Evolutionary conservation across 2,329 filamentous ascomycete species (phyloP).

Genomic region (Fusarium sp.): DNA sequence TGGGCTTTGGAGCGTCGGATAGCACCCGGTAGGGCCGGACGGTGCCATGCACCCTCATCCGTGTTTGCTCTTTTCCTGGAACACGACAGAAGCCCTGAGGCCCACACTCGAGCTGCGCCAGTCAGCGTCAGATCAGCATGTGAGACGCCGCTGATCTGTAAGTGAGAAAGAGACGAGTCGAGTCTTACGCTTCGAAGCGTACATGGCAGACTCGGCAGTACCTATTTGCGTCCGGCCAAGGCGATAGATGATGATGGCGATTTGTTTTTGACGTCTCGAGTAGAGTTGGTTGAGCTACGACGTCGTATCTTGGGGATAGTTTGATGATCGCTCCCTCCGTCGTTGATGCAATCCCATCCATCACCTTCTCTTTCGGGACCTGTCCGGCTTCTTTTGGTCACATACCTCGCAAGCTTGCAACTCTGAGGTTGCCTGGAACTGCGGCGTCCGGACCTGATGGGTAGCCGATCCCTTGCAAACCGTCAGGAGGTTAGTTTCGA

Average conservation of each 20-base stretch:
- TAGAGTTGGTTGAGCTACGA: not conserved
- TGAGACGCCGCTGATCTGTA: conserved; percentile 23
- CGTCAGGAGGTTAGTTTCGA: not conserved
- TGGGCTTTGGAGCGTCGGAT: conserved; percentile 25
- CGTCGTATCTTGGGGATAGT: not conserved
- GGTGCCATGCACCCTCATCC: not conserved
- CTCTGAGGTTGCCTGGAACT: conserved; percentile 2
- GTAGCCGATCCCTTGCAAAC: conserved; percentile 15
- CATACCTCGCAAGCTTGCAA: conserved; percentile 19
- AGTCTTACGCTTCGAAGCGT: conserved; percentile 19
- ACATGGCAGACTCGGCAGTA: not conserved
- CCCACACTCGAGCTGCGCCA: conserved; percentile 24
- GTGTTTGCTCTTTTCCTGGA: conserved; percentile 33
- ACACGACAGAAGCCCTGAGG: conserved; percentile 13
- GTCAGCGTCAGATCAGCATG: conserved; percentile 16
- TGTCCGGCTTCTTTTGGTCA: conserved; percentile 5
- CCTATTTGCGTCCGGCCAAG: not conserved
- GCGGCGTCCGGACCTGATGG: not conserved
- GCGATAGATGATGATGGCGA: not conserved
- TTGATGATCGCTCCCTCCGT: not conserved
- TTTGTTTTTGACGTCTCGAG: not conserved
- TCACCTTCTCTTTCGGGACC: not conserved
- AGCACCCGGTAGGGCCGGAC: conserved; percentile 25
- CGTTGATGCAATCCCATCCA: conserved; percentile 1
- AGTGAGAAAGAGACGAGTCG: conserved; percentile 1